Evolutionary conservation across 2,329 filamentous ascomycete genomes (phyloP), one percentile per base, ranked within the genome.

Genomic region (Exophiala sideris): DNA sequence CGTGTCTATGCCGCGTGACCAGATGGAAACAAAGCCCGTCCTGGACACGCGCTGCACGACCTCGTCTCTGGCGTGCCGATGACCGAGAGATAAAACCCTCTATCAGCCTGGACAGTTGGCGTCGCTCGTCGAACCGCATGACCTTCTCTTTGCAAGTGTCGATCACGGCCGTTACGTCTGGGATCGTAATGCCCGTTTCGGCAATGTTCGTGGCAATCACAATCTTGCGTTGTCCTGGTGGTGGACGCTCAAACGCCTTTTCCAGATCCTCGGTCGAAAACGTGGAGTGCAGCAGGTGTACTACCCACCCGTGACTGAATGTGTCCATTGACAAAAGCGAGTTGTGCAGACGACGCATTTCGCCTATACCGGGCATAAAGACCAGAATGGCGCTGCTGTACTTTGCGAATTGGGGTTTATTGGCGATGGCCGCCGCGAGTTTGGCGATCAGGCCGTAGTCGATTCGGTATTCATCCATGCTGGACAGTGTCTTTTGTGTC

Each of bases 211-310:
- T 99, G 1, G 94, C 91, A 50, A 99, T 80, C 1, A 99, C 92
- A 60, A 99, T 94, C 73, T 99, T 99, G 59, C 91, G 83, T 52
- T 85, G 79, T 0, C 92, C 92, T 2, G 79, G 79, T 1, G 91
- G 90, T 5, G 94, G 94, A 0, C 96, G 74, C 5, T 89, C 76
- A 68, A 99, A 99, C 0, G 94, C 94, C 33, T 88, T 86, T 71
- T 99, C 92, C 68, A 99, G 94, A 57, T 99, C 94, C 65, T 97
- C 92, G 44, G 88, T 96, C 9, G 92, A 91, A 63, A 99, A 96
- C 0, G 88, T 90, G 0, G 94, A 97, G 68, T 99, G 94, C 34
- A 99, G 78, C 10, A 91, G 88, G 68, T 95, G 91, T 1, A 99
- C 79, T 50, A 89, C 80, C 91, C 92, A 99, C 51, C 84, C 80